Conservation (phyloP, 352 stramenopile genomes). For the Pythium guiyangense region DNA sequence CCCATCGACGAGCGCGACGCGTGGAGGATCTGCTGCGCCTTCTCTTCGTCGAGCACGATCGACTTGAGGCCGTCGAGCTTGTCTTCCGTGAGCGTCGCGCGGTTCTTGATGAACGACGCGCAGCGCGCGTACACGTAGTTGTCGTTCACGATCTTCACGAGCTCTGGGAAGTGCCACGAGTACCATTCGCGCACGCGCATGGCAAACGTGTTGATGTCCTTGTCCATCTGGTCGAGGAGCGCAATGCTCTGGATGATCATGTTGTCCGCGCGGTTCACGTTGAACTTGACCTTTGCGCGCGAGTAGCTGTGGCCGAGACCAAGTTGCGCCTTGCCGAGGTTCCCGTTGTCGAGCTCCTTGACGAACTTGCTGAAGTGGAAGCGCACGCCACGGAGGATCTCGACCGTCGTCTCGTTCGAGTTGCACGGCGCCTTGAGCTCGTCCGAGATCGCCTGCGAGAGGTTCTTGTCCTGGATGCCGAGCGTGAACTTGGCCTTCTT, state of each 20-base stretch:
- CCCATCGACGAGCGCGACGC: conserved; percentile 97
- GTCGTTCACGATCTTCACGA: conserved; percentile 99
- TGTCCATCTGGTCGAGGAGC: conserved; percentile 99
- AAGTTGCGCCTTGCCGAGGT: conserved; percentile 97
- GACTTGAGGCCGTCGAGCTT: conserved; percentile 79
- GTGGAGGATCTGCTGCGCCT: conserved; percentile 93
- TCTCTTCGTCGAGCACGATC: conserved; percentile 97
- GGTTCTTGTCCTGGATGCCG: conserved; percentile 93
- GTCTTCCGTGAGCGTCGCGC: conserved; percentile 72
- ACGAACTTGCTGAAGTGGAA: conserved; percentile 98
- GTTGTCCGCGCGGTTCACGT: conserved; percentile 99
- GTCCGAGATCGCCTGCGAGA: conserved; percentile 94
- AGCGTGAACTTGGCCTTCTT: conserved; percentile 90
- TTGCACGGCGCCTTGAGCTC: conserved; percentile 92
- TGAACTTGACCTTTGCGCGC: conserved; percentile 99
- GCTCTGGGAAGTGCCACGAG: conserved; percentile 99
- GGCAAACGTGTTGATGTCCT: conserved; percentile 99
- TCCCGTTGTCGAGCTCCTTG: conserved; percentile 95
- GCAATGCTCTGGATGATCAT: conserved; percentile 99
- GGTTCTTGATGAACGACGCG: conserved; percentile 96
- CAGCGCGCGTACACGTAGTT: conserved; percentile 99
- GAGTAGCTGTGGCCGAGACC: conserved; percentile 99
- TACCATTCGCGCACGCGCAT: conserved; percentile 99
- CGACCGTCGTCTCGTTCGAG: conserved; percentile 96
- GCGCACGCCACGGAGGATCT: conserved; percentile 96